Conservation (phyloP, 306 rosid genomes). For the Citrullus amarus region DNA sequence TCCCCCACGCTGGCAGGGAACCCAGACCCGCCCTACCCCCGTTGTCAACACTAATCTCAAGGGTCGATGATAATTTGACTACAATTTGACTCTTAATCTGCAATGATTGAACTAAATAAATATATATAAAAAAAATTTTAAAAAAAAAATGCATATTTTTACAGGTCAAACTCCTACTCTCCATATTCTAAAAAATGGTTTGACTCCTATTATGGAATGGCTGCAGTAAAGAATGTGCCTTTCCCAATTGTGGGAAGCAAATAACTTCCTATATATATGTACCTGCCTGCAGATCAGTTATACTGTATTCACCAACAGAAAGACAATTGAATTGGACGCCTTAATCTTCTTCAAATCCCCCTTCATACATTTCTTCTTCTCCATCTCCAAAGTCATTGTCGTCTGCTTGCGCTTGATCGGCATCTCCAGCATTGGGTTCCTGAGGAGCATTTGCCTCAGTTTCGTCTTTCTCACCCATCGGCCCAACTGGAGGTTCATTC, state of each 20-base stretch:
- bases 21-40: no score
- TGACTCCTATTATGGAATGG: no score
- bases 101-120: no score
- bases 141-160: not conserved
- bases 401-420: slow-evolving; percentile 23
- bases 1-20: no score
- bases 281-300: not conserved
- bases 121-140: no score
- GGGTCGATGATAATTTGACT: no score
- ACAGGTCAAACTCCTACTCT: no score
- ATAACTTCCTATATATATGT: not conserved
- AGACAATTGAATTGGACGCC: not conserved
- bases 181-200: no score
- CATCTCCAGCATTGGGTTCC: slow-evolving; percentile 11
- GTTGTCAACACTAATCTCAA: no score
- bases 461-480: slow-evolving; percentile 5
- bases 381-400: slow-evolving; percentile 27
- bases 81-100: no score
- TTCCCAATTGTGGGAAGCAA: not conserved
- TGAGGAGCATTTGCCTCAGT: slow-evolving; percentile 1
- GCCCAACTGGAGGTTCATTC: slow-evolving; percentile 10
- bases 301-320: not conserved
- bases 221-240: no score
- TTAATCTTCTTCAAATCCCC: slow-evolving; percentile 25
- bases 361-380: slow-evolving; percentile 26